Base-by-base conservation (phyloP, 1,139 yeast genomes). In the Petasospora fabianii region DNA sequence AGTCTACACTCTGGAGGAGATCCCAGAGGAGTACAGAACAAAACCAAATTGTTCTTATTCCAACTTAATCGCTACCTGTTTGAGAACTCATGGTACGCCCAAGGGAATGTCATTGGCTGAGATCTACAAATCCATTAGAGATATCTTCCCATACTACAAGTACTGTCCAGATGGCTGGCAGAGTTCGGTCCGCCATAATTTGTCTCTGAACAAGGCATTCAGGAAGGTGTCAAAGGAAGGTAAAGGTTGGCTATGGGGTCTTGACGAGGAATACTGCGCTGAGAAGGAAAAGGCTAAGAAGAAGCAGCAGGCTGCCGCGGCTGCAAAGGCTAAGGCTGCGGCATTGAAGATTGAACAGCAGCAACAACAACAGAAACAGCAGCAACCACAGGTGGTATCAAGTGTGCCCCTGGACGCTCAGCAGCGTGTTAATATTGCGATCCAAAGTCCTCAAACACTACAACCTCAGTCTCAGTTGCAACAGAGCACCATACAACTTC, bases 91-190 rank as follows among this genome's bases (percentile, higher is more conserved):
- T 49, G 75, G 81, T 1, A 74, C 78, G 1, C 73, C 76, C 5
- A 72, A 75, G 33, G 96, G 96, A 14, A 75, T 87, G 74, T 83
- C 95, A 1, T 65, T 92, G 35, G 78, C 86, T 11, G 97, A 88
- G 50, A 86, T 92, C 32, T 83, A 86, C 59, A 85, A 84, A 40
- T 86, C 88, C 2, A 86, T 92, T 37, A 84, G 84, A 57, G 95
- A 86, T 30, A 64, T 84, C 10, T 90, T 84, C 60, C 98, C 97
- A 2, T 92, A 85, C 62, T 92, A 86, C 62, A 77, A 82, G 56
- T 92, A 86, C 62, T 88, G 97, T 56, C 88, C 95, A 1, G 96
- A 88, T 60, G 97, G 97, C 3, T 92, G 99, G 99, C 98, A 92
- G 64, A 82, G 86, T 56, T 77, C 95, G 1, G 95, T 92, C 13